These are phyloP conservation scores for Verticillium klebahnii DNA, from an alignment of 2,329 filamentous ascomycete genomes.

Conservation along the genomic window DNA sequence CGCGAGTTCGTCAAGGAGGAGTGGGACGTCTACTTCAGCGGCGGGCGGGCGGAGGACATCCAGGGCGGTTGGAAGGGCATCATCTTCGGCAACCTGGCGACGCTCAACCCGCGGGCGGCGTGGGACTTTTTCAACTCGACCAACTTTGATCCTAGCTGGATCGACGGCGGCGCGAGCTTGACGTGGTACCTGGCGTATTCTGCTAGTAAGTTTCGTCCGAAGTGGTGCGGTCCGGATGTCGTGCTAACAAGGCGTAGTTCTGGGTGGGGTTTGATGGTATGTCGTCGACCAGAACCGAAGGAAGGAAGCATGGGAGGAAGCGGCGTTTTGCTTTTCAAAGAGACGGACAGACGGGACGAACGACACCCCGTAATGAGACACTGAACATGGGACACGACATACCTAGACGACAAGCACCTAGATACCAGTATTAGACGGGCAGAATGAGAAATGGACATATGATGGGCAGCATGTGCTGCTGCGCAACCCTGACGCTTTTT, in stretches of 20 bases:
- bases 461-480: background rate
- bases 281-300: background rate
- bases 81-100: conserved; percentile 75
- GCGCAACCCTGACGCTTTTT: background rate
- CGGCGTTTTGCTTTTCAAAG: background rate
- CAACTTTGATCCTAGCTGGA: conserved; percentile 61
- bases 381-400: background rate
- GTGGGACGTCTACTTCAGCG: conserved; percentile 74
- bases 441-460: background rate
- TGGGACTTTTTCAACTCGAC: conserved; percentile 70
- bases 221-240: background rate
- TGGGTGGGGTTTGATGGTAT: background rate
- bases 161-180: conserved; percentile 77
- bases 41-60: conserved; percentile 59
- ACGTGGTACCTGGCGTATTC: conserved; percentile 83
- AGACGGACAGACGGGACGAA: background rate
- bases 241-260: background rate
- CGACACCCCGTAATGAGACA: conserved; percentile 4
- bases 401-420: background rate
- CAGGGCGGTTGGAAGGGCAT: conserved; percentile 82
- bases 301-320: background rate
- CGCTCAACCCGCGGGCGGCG: conserved; percentile 64
- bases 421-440: background rate
- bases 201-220: conserved; percentile 56
- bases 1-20: conserved; percentile 72